phyloP scores from a whole-genome alignment of 208 protist species.

The Angomonas deanei region DNA sequence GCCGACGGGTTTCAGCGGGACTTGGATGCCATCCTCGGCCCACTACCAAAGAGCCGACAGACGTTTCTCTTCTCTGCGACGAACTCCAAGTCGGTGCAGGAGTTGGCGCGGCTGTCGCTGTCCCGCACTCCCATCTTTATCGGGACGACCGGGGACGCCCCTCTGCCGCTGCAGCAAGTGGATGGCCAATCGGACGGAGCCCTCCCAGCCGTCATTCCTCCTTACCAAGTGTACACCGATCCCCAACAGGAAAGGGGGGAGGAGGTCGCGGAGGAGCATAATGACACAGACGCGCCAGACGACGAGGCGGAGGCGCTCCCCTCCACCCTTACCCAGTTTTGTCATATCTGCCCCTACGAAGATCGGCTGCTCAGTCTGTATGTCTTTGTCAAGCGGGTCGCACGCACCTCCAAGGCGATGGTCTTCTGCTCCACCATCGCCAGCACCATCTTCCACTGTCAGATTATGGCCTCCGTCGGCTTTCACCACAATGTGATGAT shows the following conservation, averaged over 20 bases:
- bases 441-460: constrained; percentile 96
- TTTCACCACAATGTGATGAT: constrained; percentile 95
- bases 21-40: constrained; percentile 92
- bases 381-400: constrained; percentile 96
- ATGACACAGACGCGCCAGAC: constrained; percentile 18
- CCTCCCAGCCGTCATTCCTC: constrained; percentile 17
- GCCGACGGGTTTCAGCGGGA: constrained; percentile 98
- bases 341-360: constrained; percentile 62
- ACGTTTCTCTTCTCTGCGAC: constrained; percentile 98
- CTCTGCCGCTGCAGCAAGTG: constrained; percentile 29
- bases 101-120: constrained; percentile 90
- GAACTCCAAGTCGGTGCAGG: constrained; percentile 87
- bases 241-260: constrained; percentile 8
- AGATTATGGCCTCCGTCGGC: constrained; percentile 98
- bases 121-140: constrained; percentile 92
- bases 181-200: background rate
- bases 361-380: constrained; percentile 87
- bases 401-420: constrained; percentile 94
- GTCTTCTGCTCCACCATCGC: constrained; percentile 97
- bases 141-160: constrained; percentile 46
- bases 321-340: constrained; percentile 75
- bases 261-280: constrained; percentile 14
- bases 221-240: constrained; percentile 47
- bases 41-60: constrained; percentile 90
- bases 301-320: constrained; percentile 60